Percentiles rank a stretch among this genome's conserved stretches.
phyloP scores from a whole-genome alignment of 352 stramenopile genomes.

The Hyaloperonospora brassicae region DNA sequence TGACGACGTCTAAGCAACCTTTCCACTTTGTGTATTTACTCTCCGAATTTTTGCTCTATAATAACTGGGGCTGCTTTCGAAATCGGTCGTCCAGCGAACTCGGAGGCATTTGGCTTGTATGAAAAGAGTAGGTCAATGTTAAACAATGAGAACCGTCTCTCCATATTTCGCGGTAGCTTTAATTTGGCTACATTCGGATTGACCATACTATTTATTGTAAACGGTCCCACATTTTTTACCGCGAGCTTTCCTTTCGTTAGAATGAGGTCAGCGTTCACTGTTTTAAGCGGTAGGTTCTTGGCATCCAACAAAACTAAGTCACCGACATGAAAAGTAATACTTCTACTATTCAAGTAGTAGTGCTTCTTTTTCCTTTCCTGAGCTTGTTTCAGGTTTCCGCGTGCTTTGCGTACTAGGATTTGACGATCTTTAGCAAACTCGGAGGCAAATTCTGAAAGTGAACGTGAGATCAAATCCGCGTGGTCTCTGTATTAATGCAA shows the following conservation, averaged over 20 bases:
- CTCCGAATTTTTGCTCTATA: not conserved
- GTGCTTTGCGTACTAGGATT: slow-evolving; percentile 8
- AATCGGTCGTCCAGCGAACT: slow-evolving; percentile 2
- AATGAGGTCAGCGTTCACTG: not conserved
- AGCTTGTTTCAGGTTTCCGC: slow-evolving; percentile 5
- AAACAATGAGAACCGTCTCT: too few species aligned
- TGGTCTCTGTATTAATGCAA: not conserved
- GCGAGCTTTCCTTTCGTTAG: not conserved
- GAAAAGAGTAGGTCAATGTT: too few species aligned
- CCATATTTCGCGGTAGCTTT: too few species aligned
- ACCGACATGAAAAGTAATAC: slow-evolving; percentile 8
- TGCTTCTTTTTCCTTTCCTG: slow-evolving; percentile 10
- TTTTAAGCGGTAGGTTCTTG: slow-evolving; percentile 1
- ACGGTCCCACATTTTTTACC: slow-evolving; percentile 1
- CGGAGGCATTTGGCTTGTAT: not conserved
- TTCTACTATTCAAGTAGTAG: slow-evolving; percentile 9
- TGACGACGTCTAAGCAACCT: slow-evolving; percentile 1
- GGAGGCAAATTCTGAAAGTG: slow-evolving; percentile 2
- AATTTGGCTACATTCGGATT: slow-evolving; percentile 4
- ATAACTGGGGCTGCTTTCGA: not conserved
- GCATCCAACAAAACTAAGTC: slow-evolving; percentile 10
- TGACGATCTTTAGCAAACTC: slow-evolving; percentile 9
- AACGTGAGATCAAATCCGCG: not conserved
- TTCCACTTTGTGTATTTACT: not conserved
- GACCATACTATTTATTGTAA: slow-evolving; percentile 1